These are phyloP conservation scores for Kwoniella dejecticola DNA, from an alignment of 768 basidiomycete species.

Conservation along the genomic window DNA sequence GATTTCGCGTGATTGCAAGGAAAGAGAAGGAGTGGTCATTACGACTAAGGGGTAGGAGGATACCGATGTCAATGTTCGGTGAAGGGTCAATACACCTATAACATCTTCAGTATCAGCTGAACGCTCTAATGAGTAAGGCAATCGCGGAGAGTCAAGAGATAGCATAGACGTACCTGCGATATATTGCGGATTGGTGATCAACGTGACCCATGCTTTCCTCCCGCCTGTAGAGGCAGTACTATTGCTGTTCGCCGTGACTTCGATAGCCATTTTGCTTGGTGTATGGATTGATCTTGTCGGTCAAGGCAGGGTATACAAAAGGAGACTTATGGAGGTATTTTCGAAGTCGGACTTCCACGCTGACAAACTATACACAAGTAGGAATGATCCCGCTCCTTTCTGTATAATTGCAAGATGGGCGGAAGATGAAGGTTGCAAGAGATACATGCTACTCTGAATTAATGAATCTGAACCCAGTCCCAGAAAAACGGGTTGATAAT, in stretches of 20 bases:
- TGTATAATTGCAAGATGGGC: too few relatives aligned
- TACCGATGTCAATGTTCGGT: conserved; percentile 62
- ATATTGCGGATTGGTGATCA: conserved; percentile 70
- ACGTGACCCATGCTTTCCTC: conserved; percentile 68
- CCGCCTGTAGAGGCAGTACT: background rate
- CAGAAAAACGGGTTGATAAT: too few relatives aligned
- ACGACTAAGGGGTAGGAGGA: conserved; percentile 76
- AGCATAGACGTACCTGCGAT: conserved; percentile 52
- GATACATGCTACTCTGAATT: too few relatives aligned
- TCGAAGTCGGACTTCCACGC: too few relatives aligned
- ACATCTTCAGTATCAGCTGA: background rate
- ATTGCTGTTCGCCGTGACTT: background rate
- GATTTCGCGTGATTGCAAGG: conserved; percentile 60
- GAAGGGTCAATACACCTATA: conserved; percentile 66
- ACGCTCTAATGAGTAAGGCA: too few relatives aligned
- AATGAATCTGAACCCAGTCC: too few relatives aligned
- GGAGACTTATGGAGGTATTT: too few relatives aligned
- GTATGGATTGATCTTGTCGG: too few relatives aligned
- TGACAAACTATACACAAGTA: too few relatives aligned
- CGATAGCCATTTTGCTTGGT: conserved; percentile 6
- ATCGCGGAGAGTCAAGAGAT: background rate
- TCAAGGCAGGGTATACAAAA: too few relatives aligned
- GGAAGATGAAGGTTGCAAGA: too few relatives aligned
- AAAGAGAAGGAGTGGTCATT: conserved; percentile 68
- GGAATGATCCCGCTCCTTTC: too few relatives aligned